phyloP scores from a whole-genome alignment of 2,329 filamentous ascomycete genomes.

The Plectosphaerella sp. region DNA sequence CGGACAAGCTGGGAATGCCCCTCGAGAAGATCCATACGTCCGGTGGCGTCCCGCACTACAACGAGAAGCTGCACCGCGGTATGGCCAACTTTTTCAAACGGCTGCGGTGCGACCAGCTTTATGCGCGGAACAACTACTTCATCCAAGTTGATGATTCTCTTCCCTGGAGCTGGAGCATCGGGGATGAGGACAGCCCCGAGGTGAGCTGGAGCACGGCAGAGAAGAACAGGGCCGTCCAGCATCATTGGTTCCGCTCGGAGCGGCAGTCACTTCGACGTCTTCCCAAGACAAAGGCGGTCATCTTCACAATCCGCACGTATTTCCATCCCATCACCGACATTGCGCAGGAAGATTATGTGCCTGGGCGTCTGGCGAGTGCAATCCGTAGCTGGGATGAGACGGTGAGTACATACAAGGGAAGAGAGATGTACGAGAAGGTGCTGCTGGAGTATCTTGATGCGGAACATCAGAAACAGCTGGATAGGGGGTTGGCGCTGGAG shows the following conservation, averaged over 20 bases:
- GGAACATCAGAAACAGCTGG: constrained; percentile 70
- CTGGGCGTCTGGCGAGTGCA: constrained; percentile 71
- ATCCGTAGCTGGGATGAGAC: constrained; percentile 77
- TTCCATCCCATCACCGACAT: constrained; percentile 69
- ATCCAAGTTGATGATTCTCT: constrained; percentile 78
- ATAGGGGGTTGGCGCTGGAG: constrained; percentile 57
- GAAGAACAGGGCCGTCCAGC: constrained; percentile 65
- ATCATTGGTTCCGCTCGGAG: constrained; percentile 76
- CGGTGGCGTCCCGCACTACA: constrained; percentile 70
- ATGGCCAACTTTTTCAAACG: constrained; percentile 80
- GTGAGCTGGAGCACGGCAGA: constrained; percentile 73
- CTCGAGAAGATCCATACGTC: constrained; percentile 76
- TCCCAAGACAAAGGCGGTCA: constrained; percentile 51
- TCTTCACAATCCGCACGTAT: constrained; percentile 78
- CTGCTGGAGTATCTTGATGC: constrained; percentile 71
- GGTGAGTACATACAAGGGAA: constrained; percentile 74
- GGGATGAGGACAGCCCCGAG: constrained; percentile 59
- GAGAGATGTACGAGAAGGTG: constrained; percentile 67
- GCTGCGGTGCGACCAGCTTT: constrained; percentile 61
- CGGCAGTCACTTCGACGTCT: constrained; percentile 64
- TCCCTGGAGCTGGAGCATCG: constrained; percentile 73
- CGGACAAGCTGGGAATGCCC: constrained; percentile 77
- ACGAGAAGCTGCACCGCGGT: constrained; percentile 66
- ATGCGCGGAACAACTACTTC: constrained; percentile 76
- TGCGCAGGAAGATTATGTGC: constrained; percentile 68